These are phyloP conservation scores for Phialemoniopsis sp. DNA, from an alignment of 2,329 filamentous ascomycete genomes.

Conservation along the genomic window DNA sequence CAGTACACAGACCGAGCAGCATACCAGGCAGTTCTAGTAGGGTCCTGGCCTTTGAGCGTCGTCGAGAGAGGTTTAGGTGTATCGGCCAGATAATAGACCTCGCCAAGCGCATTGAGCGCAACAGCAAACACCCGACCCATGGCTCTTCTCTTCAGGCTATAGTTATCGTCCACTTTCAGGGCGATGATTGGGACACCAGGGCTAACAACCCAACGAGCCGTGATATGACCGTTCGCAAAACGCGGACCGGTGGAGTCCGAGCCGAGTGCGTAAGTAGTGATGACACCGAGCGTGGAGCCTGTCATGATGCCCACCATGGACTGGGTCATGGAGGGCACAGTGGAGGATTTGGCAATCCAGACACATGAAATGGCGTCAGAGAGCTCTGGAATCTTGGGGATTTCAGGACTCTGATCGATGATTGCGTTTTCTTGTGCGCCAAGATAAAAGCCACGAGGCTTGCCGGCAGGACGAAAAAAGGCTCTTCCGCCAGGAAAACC, in stretches of 20 bases:
- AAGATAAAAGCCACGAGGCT: slow-evolving; percentile 74
- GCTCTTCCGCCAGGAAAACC: slow-evolving; percentile 78
- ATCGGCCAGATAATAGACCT: slow-evolving; percentile 80
- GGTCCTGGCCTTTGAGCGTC: slow-evolving; percentile 45
- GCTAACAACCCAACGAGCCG: slow-evolving; percentile 83
- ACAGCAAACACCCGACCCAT: slow-evolving; percentile 82
- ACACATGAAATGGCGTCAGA: slow-evolving; percentile 72
- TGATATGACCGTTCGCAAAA: slow-evolving; percentile 71
- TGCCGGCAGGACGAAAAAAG: slow-evolving; percentile 71
- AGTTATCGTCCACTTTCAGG: slow-evolving; percentile 79
- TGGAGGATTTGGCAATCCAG: slow-evolving; percentile 83
- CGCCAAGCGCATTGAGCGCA: slow-evolving; percentile 87
- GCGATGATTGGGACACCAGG: slow-evolving; percentile 89
- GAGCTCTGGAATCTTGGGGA: slow-evolving; percentile 69
- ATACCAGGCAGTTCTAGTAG: slow-evolving; percentile 70
- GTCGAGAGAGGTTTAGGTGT: slow-evolving; percentile 55
- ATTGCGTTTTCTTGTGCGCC: slow-evolving; percentile 51
- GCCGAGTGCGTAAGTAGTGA: slow-evolving; percentile 78
- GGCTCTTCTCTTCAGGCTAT: slow-evolving; percentile 65
- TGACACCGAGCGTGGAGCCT: slow-evolving; percentile 77
- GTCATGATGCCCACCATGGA: slow-evolving; percentile 78
- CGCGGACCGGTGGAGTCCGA: slow-evolving; percentile 53
- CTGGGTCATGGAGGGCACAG: slow-evolving; percentile 67
- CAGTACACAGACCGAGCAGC: slow-evolving; percentile 76
- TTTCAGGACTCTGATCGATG: slow-evolving; percentile 62